phyloP scores from a whole-genome alignment of 305 asterid species.

The Nicotiana rustica region DNA sequence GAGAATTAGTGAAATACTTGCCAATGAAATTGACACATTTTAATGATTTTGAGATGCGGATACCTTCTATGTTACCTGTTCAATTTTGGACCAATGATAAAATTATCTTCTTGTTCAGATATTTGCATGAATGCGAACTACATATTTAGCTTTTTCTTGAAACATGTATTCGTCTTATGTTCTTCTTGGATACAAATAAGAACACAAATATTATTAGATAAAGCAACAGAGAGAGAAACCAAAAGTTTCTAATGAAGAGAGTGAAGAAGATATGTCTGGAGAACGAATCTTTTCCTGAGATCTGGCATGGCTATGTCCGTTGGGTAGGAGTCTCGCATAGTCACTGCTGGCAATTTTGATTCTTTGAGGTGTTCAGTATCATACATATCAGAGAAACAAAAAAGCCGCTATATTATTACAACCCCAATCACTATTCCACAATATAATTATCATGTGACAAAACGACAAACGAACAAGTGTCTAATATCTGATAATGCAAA shows the following conservation, averaged over 20 bases:
- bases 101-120: no score
- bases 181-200: background rate
- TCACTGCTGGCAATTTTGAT: background rate
- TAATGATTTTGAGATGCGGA: background rate
- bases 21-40: background rate
- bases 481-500: background rate
- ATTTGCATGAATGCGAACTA: no score
- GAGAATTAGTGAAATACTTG: no score
- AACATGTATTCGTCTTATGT: background rate
- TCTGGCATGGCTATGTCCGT: slow-evolving; percentile 21
- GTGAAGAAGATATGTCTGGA: background rate
- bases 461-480: slow-evolving; percentile 11
- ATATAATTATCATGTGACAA: background rate
- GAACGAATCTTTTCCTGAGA: background rate
- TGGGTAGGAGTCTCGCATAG: background rate
- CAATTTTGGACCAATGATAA: no score
- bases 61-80: no score
- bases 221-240: background rate
- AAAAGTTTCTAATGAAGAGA: background rate
- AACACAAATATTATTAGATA: background rate
- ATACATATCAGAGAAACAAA: background rate
- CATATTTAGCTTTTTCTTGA: no score
- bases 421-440: background rate
- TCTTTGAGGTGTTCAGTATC: background rate
- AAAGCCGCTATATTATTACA: background rate